Percentiles rank a stretch among this genome's conserved stretches.
Conservation (phyloP, 192 early-diverging fungal species). For the Rhizoclosmatium globosum region DNA sequence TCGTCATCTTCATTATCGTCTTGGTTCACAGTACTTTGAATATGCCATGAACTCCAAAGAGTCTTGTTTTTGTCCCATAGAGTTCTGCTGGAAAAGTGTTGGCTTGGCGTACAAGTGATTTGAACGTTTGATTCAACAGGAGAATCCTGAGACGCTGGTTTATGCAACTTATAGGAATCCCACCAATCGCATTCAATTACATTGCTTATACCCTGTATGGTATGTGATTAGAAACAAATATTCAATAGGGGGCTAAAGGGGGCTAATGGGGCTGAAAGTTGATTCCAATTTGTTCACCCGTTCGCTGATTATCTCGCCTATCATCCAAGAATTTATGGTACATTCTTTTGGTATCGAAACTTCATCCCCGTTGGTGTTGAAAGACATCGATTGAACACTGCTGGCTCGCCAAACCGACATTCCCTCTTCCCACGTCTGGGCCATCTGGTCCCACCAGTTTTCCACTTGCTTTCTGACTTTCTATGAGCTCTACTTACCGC, state of each 20-base stretch:
- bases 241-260: not conserved
- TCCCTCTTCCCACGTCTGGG: not conserved
- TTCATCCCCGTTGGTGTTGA: too few species aligned
- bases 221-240: not conserved
- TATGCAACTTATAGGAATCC: constrained; percentile 58
- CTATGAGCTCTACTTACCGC: constrained; percentile 53
- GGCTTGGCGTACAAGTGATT: constrained; percentile 72
- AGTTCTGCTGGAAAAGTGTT: constrained; percentile 72
- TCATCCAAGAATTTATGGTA: not conserved
- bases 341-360: not conserved
- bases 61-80: constrained; percentile 73
- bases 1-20: not conserved
- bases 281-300: too few species aligned
- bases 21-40: constrained; percentile 35
- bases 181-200: constrained; percentile 81
- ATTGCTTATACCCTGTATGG: constrained; percentile 45
- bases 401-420: constrained; percentile 7
- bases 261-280: too few species aligned
- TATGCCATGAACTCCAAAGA: constrained; percentile 82
- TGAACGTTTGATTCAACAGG: not conserved
- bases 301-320: not conserved
- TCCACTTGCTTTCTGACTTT: not conserved
- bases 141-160: constrained; percentile 22
- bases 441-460: too few species aligned
- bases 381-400: constrained; percentile 38